Percentiles rank a stretch among this genome's conserved stretches.
phyloP scores from a whole-genome alignment of 1,284 basidiomycete genomes.

The Ceratobasidium sp. region DNA sequence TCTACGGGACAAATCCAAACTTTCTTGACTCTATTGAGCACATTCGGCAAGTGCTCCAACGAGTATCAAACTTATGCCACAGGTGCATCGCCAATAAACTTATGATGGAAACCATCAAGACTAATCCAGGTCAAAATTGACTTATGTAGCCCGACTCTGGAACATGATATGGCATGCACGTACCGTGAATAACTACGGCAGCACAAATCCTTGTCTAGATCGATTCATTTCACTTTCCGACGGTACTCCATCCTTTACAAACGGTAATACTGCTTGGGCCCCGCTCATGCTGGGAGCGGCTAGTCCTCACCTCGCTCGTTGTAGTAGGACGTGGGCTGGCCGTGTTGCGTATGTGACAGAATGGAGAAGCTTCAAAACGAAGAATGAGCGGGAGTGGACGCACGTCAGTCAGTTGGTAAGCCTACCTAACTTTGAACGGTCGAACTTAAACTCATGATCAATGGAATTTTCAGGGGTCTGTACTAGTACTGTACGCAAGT shows the following conservation, averaged over 20 bases:
- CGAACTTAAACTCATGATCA: too few relatives aligned
- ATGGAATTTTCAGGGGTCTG: neutral
- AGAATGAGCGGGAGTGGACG: constrained; percentile 5
- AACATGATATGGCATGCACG: constrained; percentile 21
- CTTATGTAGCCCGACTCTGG: neutral
- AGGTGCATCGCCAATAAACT: too few relatives aligned
- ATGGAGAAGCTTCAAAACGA: neutral
- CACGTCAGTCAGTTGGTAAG: neutral
- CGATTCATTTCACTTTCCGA: neutral
- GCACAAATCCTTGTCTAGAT: neutral
- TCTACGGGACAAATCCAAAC: neutral
- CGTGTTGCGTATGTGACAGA: neutral
- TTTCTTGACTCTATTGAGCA: neutral
- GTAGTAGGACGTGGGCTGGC: neutral
- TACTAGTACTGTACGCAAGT: neutral
- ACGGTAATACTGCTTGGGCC: neutral
- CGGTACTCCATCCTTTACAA: neutral
- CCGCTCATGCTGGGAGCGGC: neutral
- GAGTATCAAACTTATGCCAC: constrained; percentile 3
- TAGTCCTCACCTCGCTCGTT: neutral
- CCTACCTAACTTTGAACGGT: too few relatives aligned
- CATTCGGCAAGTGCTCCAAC: neutral
- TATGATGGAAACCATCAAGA: too few relatives aligned
- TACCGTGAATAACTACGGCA: neutral
- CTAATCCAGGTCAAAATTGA: too few relatives aligned